phyloP scores from a whole-genome alignment of 2,329 filamentous ascomycete genomes.

The Penicillium rolfsii region DNA sequence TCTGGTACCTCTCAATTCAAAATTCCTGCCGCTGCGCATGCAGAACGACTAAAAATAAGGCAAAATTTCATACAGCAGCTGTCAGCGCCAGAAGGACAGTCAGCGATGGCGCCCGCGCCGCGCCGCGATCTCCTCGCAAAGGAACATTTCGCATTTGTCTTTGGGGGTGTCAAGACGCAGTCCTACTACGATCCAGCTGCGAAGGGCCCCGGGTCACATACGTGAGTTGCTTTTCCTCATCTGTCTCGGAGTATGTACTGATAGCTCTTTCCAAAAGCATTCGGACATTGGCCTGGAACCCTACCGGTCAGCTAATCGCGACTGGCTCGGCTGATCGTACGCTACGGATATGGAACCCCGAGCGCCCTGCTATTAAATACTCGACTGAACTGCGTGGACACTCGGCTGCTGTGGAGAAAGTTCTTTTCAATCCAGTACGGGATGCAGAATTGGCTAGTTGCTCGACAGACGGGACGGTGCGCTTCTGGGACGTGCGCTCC shows the following conservation, averaged over 20 bases:
- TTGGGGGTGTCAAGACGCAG: conserved; percentile 70
- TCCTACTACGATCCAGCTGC: conserved; percentile 67
- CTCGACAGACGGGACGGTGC: conserved; percentile 53
- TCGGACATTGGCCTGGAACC: conserved; percentile 86
- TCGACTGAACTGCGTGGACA: conserved; percentile 55
- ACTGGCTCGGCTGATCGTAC: conserved; percentile 87
- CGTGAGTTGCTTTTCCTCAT: conserved; percentile 49
- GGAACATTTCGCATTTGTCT: conserved; percentile 68
- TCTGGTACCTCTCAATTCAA: neutral
- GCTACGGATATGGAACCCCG: conserved; percentile 86
- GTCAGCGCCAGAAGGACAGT: conserved; percentile 18
- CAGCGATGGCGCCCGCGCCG: conserved; percentile 42
- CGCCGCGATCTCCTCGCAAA: conserved; percentile 57
- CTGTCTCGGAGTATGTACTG: conserved; percentile 1
- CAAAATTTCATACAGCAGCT: conserved; percentile 20
- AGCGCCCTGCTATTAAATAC: conserved; percentile 51
- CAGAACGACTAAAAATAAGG: conserved; percentile 19
- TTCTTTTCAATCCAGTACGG: conserved; percentile 53
- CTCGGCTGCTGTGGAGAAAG: conserved; percentile 52
- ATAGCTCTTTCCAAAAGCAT: conserved; percentile 54
- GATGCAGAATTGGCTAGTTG: conserved; percentile 56
- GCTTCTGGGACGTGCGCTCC: conserved; percentile 56
- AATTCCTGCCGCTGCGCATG: conserved; percentile 4
- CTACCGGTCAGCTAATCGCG: conserved; percentile 78
- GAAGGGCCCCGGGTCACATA: conserved; percentile 59